phyloP scores from a whole-genome alignment of 352 stramenopile genomes.

The Pythium guiyangense region DNA sequence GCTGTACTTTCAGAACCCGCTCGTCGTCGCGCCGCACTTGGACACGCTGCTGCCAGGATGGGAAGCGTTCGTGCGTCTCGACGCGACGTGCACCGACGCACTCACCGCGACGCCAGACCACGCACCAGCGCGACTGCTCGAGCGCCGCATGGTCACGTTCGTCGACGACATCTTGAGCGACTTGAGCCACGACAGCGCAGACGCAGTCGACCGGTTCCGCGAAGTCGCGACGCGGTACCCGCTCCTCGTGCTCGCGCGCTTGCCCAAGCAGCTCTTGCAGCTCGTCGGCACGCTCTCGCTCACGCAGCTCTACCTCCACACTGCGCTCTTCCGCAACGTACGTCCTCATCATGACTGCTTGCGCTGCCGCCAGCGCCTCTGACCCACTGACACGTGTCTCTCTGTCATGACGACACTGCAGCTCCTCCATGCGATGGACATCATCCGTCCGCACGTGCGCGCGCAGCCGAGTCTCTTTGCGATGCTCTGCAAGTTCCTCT shows the following conservation, averaged over 20 bases:
- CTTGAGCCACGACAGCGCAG: slow-evolving; percentile 32
- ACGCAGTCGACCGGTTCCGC: slow-evolving; percentile 57
- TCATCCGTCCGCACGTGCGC: slow-evolving; percentile 33
- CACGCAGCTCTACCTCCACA: slow-evolving; percentile 66
- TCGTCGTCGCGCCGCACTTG: slow-evolving; percentile 35
- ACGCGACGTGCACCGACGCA: slow-evolving; percentile 7
- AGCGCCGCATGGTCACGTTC: slow-evolving; percentile 23
- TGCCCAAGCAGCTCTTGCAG: slow-evolving; percentile 45
- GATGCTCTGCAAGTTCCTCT: slow-evolving; percentile 46
- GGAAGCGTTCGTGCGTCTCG: slow-evolving; percentile 37
- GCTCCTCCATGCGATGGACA: slow-evolving; percentile 61
- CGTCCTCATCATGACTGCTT: too few relatives aligned
- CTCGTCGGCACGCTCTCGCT: slow-evolving; percentile 54
- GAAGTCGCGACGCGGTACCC: slow-evolving; percentile 52
- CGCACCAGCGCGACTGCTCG: slow-evolving; percentile 9
- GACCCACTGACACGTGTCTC: too few relatives aligned
- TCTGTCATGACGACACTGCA: too few relatives aligned
- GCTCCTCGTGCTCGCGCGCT: slow-evolving; percentile 46
- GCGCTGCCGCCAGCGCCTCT: too few relatives aligned
- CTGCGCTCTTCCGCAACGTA: slow-evolving; percentile 55
- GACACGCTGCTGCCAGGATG: slow-evolving; percentile 49
- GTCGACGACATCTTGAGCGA: slow-evolving; percentile 48
- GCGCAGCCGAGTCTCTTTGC: slow-evolving; percentile 25
- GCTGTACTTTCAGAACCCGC: slow-evolving; percentile 63
- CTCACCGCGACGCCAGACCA: neutral